A percentile compares a stretch with the other conserved stretches of the same genome.
Conservation (phyloP, 331 rosid genomes). For the Prunus yedoensis region DNA sequence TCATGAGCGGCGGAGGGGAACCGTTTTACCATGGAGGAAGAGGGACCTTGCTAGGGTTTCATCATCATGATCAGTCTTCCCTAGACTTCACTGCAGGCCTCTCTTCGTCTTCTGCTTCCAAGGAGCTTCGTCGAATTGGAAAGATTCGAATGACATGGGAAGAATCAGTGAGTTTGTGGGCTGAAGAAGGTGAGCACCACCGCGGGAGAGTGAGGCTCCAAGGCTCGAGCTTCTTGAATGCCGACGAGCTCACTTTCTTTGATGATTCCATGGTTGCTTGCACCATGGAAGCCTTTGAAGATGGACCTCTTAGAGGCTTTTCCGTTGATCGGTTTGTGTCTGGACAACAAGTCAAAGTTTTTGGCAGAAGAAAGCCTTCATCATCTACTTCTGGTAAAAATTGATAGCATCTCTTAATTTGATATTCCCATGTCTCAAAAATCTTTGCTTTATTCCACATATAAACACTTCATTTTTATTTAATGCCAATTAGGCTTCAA, state of each 20-base stretch:
- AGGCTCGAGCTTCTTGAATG: constrained; percentile 66
- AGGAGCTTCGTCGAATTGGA: constrained; percentile 79
- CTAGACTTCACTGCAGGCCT: constrained; percentile 39
- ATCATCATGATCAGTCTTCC: constrained; percentile 20
- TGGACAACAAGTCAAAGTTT: constrained; percentile 87
- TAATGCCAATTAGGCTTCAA: constrained; percentile 34
- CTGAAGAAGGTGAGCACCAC: constrained; percentile 75
- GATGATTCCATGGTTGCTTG: constrained; percentile 85
- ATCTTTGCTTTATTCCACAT: background rate
- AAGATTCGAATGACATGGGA: constrained; percentile 91
- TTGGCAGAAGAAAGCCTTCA: constrained; percentile 82
- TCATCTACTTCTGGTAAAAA: constrained; percentile 43
- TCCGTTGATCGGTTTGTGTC: constrained; percentile 83
- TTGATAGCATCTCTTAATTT: background rate
- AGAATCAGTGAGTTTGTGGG: constrained; percentile 88
- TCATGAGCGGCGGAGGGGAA: constrained; percentile 46
- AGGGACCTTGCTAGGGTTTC: constrained; percentile 54
- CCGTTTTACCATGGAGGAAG: constrained; percentile 51
- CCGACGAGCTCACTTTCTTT: constrained; percentile 78
- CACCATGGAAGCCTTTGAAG: constrained; percentile 79
- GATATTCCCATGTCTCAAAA: background rate
- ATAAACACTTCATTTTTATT: background rate
- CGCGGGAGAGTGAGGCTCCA: constrained; percentile 75
- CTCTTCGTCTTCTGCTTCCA: constrained; percentile 35
- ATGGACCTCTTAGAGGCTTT: constrained; percentile 75